Evolutionary conservation across 2,329 filamentous ascomycete genomes (phyloP), one percentile per base, ranked within the genome.

Genomic region (Ceratocystis ficicola): DNA sequence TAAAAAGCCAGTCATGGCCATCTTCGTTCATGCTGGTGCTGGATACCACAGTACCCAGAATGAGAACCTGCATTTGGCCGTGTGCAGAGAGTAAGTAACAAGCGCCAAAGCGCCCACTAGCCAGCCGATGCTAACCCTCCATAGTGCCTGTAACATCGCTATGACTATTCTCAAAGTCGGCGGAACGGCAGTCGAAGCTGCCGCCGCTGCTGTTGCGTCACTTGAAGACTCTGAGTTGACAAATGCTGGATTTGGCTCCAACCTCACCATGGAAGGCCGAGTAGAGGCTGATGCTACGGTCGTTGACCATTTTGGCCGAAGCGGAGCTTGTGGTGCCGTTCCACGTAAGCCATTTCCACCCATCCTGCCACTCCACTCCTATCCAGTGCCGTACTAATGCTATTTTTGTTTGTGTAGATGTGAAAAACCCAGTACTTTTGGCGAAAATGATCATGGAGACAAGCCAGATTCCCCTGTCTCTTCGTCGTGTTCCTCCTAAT

Each of bases 241-340:
- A 44, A 99, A 99, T 74, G 89, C 93, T 46, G 94, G 94, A 0
- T 97, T 89, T 73, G 94, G 95, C 60, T 99, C 94, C 76, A 99
- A 99, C 72, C 79, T 99, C 28, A 87, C 90, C 57, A 89, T 95
- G 69, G 88, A 96, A 70, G 94, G 94, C 1, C 83, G 86, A 0
- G 94, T 97, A 12, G 94, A 99, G 74, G 95, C 92, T 71, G 94
- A 99, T 78, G 94, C 94, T 65, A 92, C 90, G 0, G 83, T 99
- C 65, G 88, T 99, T 50, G 92, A 99, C 72, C 89, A 97, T 73
- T 79, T 87, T 63, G 94, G 95, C 52, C 86, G 91, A 69, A 97
- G 93, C 74, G 94, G 94, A 70, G 94, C 91, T 52, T 95, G 90
- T 70, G 95, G 94, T 70, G 93, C 94, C 55, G 90, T 94, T 55